These are phyloP conservation scores for Apophysomyces elegans DNA, from an alignment of 371 early-diverging fungal species.

Conservation along the genomic window DNA sequence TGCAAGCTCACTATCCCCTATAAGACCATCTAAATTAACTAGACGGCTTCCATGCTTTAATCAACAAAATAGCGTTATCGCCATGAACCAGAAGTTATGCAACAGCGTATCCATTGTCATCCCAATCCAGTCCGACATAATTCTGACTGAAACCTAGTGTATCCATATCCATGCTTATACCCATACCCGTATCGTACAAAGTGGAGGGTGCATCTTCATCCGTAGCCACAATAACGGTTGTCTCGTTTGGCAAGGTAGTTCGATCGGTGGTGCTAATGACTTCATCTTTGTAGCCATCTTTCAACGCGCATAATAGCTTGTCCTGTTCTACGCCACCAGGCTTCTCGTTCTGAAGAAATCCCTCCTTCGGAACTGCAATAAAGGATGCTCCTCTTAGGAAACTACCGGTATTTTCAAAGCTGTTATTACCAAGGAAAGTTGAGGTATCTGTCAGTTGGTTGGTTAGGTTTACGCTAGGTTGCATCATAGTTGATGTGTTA, in stretches of 20 bases:
- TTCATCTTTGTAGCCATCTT: constrained; percentile 51
- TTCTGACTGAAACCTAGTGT: not conserved
- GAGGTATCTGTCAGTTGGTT: not conserved
- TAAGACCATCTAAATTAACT: too few species aligned
- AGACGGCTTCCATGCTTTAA: too few species aligned
- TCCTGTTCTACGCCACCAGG: not conserved
- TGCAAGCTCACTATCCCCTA: too few species aligned
- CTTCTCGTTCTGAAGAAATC: not conserved
- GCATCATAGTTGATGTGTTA: not conserved
- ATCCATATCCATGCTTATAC: not conserved
- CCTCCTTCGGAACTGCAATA: not conserved
- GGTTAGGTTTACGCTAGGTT: not conserved
- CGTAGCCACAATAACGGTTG: not conserved
- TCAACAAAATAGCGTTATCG: too few species aligned
- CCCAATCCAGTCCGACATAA: constrained; percentile 3
- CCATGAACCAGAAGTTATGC: not conserved
- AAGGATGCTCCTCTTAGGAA: not conserved
- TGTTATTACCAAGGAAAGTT: not conserved
- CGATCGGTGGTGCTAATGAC: constrained; percentile 12
- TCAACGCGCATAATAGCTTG: constrained; percentile 21
- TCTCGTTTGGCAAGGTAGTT: not conserved
- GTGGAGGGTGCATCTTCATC: not conserved
- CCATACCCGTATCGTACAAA: constrained; percentile 8
- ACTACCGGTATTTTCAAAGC: not conserved
- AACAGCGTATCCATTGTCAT: constrained; percentile 11